A percentile compares a stretch with the other conserved stretches of the same genome.
Conservation (phyloP, 352 stramenopile species). For the Phytophthora melonis region DNA sequence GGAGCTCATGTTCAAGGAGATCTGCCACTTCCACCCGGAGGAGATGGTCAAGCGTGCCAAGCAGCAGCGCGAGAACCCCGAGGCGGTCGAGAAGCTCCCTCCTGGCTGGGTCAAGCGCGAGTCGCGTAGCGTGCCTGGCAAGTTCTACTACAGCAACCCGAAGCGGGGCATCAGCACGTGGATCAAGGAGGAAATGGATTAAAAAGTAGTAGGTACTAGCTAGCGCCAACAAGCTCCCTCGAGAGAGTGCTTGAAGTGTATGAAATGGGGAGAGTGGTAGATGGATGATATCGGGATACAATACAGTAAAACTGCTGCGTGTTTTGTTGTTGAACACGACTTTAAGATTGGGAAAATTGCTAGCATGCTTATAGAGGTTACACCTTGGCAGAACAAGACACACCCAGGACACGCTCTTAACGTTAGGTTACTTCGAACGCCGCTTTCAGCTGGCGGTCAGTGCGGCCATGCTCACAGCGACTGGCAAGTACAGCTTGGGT, state of each 20-base stretch:
- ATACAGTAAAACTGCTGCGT: conserved; percentile 6
- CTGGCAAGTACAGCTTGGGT: conserved; percentile 20
- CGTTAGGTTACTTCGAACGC: conserved; percentile 17
- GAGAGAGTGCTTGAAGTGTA: conserved; percentile 38
- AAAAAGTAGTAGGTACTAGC: conserved; percentile 34
- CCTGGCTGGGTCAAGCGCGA: conserved; percentile 89
- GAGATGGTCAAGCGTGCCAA: conserved; percentile 91
- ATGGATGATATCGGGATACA: background rate
- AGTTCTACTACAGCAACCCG: conserved; percentile 92
- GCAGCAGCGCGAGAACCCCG: conserved; percentile 76
- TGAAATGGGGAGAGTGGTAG: conserved; percentile 30
- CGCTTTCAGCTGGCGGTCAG: conserved; percentile 29
- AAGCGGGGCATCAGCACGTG: conserved; percentile 92
- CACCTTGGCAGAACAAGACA: conserved; percentile 14
- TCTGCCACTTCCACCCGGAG: conserved; percentile 89
- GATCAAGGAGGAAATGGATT: conserved; percentile 90
- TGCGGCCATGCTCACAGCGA: conserved; percentile 21
- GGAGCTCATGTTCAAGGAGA: conserved; percentile 93
- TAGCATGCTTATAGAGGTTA: conserved; percentile 31
- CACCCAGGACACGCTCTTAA: conserved; percentile 23
- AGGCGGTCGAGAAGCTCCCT: conserved; percentile 77
- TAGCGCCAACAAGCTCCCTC: conserved; percentile 18
- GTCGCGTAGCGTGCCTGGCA: conserved; percentile 84
- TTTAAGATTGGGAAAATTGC: conserved; percentile 12
- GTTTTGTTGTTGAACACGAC: conserved; percentile 10